phyloP scores from a whole-genome alignment of 768 basidiomycete genomes.

The Calocera viscosa region DNA sequence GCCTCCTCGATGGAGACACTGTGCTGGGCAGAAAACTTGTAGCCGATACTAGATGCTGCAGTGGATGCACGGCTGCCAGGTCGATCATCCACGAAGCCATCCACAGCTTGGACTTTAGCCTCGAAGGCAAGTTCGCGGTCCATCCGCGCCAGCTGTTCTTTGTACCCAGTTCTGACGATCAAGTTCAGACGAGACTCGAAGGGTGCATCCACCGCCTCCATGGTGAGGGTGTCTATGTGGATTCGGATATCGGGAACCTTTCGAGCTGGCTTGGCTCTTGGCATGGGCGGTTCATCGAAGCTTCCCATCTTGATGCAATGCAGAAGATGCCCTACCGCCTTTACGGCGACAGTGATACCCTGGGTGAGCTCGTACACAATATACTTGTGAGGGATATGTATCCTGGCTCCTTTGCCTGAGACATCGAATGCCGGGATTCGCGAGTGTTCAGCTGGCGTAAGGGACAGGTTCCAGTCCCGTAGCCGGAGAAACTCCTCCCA shows the following conservation, averaged over 20 bases:
- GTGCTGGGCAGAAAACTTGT: slow-evolving; percentile 51
- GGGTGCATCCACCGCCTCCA: slow-evolving; percentile 75
- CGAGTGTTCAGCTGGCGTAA: slow-evolving; percentile 14
- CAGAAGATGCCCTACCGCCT: slow-evolving; percentile 58
- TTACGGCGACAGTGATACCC: slow-evolving; percentile 53
- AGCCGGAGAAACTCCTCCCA: slow-evolving; percentile 70
- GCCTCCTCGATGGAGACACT: slow-evolving; percentile 63
- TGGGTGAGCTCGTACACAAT: slow-evolving; percentile 62
- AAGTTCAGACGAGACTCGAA: slow-evolving; percentile 66
- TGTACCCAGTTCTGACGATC: slow-evolving; percentile 58
- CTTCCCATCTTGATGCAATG: slow-evolving; percentile 41
- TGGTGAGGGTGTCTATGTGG: slow-evolving; percentile 44
- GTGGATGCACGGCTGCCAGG: slow-evolving; percentile 10
- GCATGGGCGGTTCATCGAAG: slow-evolving; percentile 45
- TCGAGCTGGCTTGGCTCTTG: slow-evolving; percentile 63
- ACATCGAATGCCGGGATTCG: slow-evolving; percentile 31
- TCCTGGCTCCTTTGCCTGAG: slow-evolving; percentile 48
- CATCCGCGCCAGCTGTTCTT: slow-evolving; percentile 55
- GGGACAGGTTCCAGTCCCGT: slow-evolving; percentile 36
- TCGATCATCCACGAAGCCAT: background rate
- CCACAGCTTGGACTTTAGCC: slow-evolving; percentile 61
- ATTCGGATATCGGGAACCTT: slow-evolving; percentile 50
- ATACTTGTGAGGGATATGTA: slow-evolving; percentile 74
- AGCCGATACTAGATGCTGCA: slow-evolving; percentile 31
- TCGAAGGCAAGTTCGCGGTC: slow-evolving; percentile 71